These are phyloP conservation scores for Aspergillus glaucus DNA, from an alignment of 2,329 filamentous ascomycete genomes.

Conservation along the genomic window DNA sequence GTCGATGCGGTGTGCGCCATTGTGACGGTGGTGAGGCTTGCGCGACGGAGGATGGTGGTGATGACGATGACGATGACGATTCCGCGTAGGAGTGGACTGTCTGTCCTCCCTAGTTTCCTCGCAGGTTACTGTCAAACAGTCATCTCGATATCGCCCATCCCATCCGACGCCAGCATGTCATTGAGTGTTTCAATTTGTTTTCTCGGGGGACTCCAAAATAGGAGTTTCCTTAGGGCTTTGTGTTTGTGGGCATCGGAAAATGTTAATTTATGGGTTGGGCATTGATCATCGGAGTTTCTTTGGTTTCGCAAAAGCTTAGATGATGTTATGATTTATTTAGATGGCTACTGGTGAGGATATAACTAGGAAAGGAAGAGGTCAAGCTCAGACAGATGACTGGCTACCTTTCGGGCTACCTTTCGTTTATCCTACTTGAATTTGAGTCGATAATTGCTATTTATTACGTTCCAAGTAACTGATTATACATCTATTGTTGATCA, in stretches of 20 bases:
- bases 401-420: no score
- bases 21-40: slow-evolving; percentile 54
- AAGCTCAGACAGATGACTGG: background rate
- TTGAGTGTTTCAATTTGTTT: background rate
- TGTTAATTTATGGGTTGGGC: background rate
- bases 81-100: slow-evolving; percentile 5
- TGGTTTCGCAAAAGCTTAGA: background rate
- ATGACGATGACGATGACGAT: slow-evolving; percentile 46
- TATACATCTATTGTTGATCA: no score
- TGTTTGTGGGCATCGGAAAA: background rate
- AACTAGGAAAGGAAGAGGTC: background rate
- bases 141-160: background rate
- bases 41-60: slow-evolving; percentile 50
- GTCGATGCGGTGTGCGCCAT: slow-evolving; percentile 25
- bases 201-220: background rate
- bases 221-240: background rate
- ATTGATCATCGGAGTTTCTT: background rate
- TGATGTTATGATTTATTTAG: slow-evolving; percentile 2
- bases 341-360: background rate
- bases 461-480: no score
- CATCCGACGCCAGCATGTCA: background rate
- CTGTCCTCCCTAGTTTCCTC: slow-evolving; percentile 8
- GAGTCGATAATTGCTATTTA: no score
- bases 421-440: no score
- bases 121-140: slow-evolving; percentile 7